A percentile compares a stretch with the other conserved stretches of the same genome.
These are phyloP conservation scores for Chenopodium formosanum DNA, from an alignment of 148 eudicot genomes.

Conservation along the genomic window DNA sequence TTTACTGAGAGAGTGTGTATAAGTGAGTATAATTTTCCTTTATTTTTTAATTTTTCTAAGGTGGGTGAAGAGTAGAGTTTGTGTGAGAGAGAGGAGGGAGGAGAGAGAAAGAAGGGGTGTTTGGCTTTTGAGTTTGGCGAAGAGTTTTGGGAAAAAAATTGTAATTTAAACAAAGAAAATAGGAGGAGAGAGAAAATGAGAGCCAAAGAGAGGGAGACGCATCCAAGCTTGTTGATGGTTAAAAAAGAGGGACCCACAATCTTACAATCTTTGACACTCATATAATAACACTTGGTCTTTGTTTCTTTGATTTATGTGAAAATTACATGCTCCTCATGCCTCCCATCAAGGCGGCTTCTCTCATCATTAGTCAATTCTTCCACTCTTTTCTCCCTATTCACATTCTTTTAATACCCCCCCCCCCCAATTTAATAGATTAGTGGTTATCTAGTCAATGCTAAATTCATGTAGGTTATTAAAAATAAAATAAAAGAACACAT, in stretches of 20 bases:
- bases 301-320: neutral
- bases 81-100: conserved; percentile 23
- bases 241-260: neutral
- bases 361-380: neutral
- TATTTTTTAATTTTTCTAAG: neutral
- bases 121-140: conserved; percentile 43
- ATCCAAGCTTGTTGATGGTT: neutral
- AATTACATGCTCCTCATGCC: neutral
- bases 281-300: conserved; percentile 11
- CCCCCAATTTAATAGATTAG: neutral
- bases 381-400: neutral
- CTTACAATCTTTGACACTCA: too few relatives aligned
- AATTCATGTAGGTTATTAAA: too few relatives aligned
- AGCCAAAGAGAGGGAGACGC: neutral
- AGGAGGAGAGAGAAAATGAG: neutral
- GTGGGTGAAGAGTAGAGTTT: conserved; percentile 30
- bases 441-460: neutral
- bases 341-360: conserved; percentile 16
- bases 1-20: conserved; percentile 4
- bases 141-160: conserved; percentile 22
- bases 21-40: neutral
- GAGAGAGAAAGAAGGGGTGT: conserved; percentile 12
- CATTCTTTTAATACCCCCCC: neutral
- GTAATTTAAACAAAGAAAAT: neutral
- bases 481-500: too few relatives aligned